These are phyloP conservation scores for Globisporangium apiculatum DNA, from an alignment of 352 stramenopile genomes.

Conservation along the genomic window DNA sequence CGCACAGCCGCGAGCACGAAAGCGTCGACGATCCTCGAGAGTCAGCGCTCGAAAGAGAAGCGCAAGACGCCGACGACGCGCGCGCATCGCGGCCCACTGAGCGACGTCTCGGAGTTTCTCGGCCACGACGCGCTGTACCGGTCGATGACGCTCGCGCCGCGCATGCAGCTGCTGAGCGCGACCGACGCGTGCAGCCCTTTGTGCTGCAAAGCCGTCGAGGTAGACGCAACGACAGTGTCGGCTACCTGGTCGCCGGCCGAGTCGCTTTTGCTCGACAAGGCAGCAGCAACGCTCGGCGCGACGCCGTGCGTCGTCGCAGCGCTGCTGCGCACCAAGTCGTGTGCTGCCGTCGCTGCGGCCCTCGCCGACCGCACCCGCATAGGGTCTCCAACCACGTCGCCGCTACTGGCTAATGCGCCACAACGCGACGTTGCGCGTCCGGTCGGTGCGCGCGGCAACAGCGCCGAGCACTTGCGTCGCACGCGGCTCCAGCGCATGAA, in stretches of 20 bases:
- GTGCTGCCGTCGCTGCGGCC: slow-evolving; percentile 25
- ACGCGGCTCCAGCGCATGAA: slow-evolving; percentile 78
- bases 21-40: slow-evolving; percentile 29
- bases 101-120: slow-evolving; percentile 54
- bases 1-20: slow-evolving; percentile 51
- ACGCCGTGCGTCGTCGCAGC: slow-evolving; percentile 35
- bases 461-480: slow-evolving; percentile 52
- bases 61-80: slow-evolving; percentile 26
- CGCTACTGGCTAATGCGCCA: slow-evolving; percentile 3
- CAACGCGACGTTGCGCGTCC: slow-evolving; percentile 16
- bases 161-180: slow-evolving; percentile 15
- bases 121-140: slow-evolving; percentile 41
- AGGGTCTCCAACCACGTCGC: not conserved
- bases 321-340: slow-evolving; percentile 37
- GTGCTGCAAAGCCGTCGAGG: slow-evolving; percentile 15
- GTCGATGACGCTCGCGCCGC: slow-evolving; percentile 26
- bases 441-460: slow-evolving; percentile 46
- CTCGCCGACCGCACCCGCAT: not conserved
- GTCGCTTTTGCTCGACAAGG: slow-evolving; percentile 31
- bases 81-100: slow-evolving; percentile 18
- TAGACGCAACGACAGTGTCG: not conserved
- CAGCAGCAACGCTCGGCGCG: slow-evolving; percentile 25
- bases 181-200: slow-evolving; percentile 20
- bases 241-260: slow-evolving; percentile 32
- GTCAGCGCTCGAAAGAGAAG: slow-evolving; percentile 18